Conservation (phyloP, 306 rosid genomes). For the Cucurbita pepo region DNA sequence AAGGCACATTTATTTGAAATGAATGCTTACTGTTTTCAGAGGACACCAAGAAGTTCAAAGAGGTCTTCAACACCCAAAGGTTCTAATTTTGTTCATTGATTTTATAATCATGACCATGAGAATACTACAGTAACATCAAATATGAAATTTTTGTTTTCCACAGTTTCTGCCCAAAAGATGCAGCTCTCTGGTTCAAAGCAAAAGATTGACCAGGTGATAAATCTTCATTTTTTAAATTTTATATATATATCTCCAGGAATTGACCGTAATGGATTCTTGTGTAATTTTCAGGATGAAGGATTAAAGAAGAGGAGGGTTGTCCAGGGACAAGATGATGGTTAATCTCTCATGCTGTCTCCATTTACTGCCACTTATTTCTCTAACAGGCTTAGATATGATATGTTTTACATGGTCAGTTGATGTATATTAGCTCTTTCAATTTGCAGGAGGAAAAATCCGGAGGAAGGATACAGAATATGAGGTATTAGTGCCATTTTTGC, state of each 20-base stretch:
- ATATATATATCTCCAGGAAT: background rate
- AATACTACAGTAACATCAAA: conserved; percentile 8
- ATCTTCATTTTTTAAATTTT: background rate
- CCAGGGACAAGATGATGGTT: conserved; percentile 1
- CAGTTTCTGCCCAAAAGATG: conserved; percentile 49
- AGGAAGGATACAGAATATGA: conserved; percentile 1
- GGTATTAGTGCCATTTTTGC: background rate
- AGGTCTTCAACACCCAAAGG: conserved; percentile 46
- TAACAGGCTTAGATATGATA: background rate
- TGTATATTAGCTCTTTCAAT: background rate
- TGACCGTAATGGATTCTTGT: background rate
- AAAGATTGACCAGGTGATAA: conserved; percentile 38
- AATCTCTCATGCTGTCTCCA: background rate
- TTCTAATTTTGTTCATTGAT: conserved; percentile 9
- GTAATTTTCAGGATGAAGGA: background rate
- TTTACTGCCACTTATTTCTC: background rate
- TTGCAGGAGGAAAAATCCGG: background rate
- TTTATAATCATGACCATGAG: conserved; percentile 8
- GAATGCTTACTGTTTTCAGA: conserved; percentile 29
- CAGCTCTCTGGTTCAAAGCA: conserved; percentile 39
- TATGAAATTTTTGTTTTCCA: conserved; percentile 8
- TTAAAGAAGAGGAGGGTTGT: background rate
- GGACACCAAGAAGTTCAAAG: conserved; percentile 30
- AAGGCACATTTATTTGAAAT: background rate
- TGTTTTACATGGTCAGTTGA: background rate